Conservation (phyloP, 345 rosid species). For the Arabidopsis arenosa region DNA sequence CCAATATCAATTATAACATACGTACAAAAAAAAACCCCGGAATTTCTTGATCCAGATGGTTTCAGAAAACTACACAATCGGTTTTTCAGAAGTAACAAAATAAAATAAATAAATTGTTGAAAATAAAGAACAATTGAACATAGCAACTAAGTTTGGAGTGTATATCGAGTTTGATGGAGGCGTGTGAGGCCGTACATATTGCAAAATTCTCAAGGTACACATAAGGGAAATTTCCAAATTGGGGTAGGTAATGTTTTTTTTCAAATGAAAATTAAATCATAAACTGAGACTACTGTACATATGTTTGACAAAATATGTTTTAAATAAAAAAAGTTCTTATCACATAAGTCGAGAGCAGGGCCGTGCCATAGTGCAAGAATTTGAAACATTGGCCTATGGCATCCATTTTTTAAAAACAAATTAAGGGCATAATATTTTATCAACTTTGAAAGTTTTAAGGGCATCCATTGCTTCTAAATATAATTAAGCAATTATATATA, state of each 20-base stretch:
- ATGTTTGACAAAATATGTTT: not conserved
- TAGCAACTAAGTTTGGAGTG: constrained; percentile 22
- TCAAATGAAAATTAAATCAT: not conserved
- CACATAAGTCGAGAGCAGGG: no score
- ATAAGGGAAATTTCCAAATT: constrained; percentile 13
- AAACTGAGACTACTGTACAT: not conserved
- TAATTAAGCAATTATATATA: no score
- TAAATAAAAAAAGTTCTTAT: not conserved
- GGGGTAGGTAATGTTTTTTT: not conserved
- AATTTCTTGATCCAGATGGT: constrained; percentile 19
- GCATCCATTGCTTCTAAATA: no score
- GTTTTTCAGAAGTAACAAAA: not conserved
- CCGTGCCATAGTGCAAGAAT: no score
- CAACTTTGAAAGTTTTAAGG: no score
- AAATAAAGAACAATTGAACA: not conserved
- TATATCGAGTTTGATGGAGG: constrained; percentile 20
- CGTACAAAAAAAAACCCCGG: not conserved
- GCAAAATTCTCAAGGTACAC: constrained; percentile 10
- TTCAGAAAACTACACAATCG: not conserved
- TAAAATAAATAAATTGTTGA: not conserved
- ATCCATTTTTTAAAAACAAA: no score
- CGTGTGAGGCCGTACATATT: constrained; percentile 27
- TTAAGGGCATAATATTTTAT: no score
- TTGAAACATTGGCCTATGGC: no score
- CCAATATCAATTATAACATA: not conserved